Base-by-base conservation (phyloP, 306 rosid species). In the Acacia melanoxylon region DNA sequence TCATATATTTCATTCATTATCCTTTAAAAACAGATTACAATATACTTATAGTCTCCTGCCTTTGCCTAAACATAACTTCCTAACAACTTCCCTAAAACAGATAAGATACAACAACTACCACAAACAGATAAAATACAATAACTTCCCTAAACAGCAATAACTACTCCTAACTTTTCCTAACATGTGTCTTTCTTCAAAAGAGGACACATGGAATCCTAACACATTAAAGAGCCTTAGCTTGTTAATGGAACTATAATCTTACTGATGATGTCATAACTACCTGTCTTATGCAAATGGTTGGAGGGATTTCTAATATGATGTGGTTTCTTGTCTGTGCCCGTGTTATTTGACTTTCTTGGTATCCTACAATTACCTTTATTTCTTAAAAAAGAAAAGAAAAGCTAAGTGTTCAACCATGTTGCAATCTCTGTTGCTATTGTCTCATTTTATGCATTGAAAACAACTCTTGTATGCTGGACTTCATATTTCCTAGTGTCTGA, bases 401-500 rank as follows among this genome's bases (percentile, higher is more conserved):
- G 5, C 16, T 0, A 19, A 37, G 27, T 68, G 48, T 68, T 40
- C 49, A 20, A 5, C 49, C 29, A 69, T 10, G 52, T 69, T 41
- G 20, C 48, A 11, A 11, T 41, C 52, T 41, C 5, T 69, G 20
- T 11, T 22, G 10, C 74, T 41, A 44, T 65, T 4, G 33, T 70
- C 51, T 5, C 52, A 70, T 22, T 70, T 70, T 42, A 70, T 70
- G 75, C 35, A 5, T 42, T 70, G 54, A 2, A 75, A 66, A 78
- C 51, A 48, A 62, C 67, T 70, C 35, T 61, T 45, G 35, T 19
- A 29, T 71, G 54, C 15, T 70, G 81, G 8, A 71, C 44, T 78
- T 52, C 37, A 66, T 49, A 69, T 76, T 78, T 72, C 87, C 25
- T 31, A 45, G 40, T 71, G 58, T 44, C 75, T 88, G 45, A 88